A percentile compares a stretch with the other conserved stretches of the same genome.
Conservation (phyloP, 768 basidiomycete species). For the Dioszegia crocea region DNA sequence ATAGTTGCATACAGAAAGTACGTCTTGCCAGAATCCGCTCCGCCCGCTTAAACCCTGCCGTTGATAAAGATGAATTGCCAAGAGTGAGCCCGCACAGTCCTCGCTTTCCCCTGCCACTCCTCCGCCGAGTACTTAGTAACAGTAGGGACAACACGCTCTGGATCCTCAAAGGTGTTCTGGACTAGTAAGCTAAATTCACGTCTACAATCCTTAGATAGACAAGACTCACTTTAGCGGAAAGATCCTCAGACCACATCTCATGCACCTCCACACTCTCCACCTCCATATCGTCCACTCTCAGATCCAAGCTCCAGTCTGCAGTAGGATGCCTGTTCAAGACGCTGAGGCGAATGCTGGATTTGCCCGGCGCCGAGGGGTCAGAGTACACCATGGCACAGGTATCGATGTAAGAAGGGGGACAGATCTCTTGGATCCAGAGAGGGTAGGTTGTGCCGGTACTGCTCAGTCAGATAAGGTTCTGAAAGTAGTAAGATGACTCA, state of each 20-base stretch:
- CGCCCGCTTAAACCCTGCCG: too few relatives aligned
- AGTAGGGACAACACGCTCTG: constrained; percentile 34
- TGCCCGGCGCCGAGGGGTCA: constrained; percentile 24
- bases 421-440: constrained; percentile 55
- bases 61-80: constrained; percentile 44
- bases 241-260: constrained; percentile 57
- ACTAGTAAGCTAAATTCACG: neutral
- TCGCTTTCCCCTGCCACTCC: neutral
- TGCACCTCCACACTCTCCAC: constrained; percentile 51
- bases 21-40: too few relatives aligned
- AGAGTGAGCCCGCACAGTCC: constrained; percentile 39
- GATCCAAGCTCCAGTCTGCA: constrained; percentile 46
- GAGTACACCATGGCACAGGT: constrained; percentile 55
- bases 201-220: too few relatives aligned
- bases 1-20: too few relatives aligned
- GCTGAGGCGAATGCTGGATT: constrained; percentile 55
- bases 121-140: constrained; percentile 6
- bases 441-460: constrained; percentile 55
- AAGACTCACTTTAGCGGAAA: constrained; percentile 42
- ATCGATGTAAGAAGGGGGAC: constrained; percentile 53
- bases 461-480: neutral
- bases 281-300: constrained; percentile 26
- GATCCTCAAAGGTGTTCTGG: constrained; percentile 46
- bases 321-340: constrained; percentile 57
- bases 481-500: constrained; percentile 10